Conservation (phyloP, 73 alveolate species). For the Paraurostyla sp. region DNA sequence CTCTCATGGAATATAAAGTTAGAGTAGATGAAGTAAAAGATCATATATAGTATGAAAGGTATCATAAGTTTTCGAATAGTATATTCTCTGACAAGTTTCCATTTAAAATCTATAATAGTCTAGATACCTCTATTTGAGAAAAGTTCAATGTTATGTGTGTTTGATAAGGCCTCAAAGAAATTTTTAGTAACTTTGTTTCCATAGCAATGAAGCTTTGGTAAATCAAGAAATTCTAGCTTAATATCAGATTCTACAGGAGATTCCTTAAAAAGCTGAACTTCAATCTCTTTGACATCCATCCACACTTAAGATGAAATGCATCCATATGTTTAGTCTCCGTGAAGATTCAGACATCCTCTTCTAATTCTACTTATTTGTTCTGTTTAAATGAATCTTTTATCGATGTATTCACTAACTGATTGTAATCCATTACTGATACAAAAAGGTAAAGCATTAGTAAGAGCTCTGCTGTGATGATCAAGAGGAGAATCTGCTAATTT, state of each 20-base stretch:
- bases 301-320: conserved; percentile 13
- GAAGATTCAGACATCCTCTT: conserved; percentile 26
- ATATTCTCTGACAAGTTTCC: conserved; percentile 29
- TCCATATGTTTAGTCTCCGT: background rate
- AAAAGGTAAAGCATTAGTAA: background rate
- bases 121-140: conserved; percentile 34
- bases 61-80: conserved; percentile 19
- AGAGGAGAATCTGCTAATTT: conserved; percentile 31
- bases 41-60: conserved; percentile 7
- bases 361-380: background rate
- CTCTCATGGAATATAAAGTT: conserved; percentile 10
- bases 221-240: conserved; percentile 31
- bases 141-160: conserved; percentile 12
- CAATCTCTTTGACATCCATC: conserved; percentile 51
- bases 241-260: conserved; percentile 42
- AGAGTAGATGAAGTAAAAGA: conserved; percentile 12
- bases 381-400: conserved; percentile 33
- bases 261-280: conserved; percentile 18
- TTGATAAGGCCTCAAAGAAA: conserved; percentile 7
- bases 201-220: conserved; percentile 52
- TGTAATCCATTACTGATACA: background rate
- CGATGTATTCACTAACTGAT: conserved; percentile 4
- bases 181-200: conserved; percentile 17
- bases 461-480: conserved; percentile 57
- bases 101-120: conserved; percentile 19